Evolutionary conservation across 148 eudicot genomes (phyloP).

Genomic region (Simmondsia chinensis): DNA sequence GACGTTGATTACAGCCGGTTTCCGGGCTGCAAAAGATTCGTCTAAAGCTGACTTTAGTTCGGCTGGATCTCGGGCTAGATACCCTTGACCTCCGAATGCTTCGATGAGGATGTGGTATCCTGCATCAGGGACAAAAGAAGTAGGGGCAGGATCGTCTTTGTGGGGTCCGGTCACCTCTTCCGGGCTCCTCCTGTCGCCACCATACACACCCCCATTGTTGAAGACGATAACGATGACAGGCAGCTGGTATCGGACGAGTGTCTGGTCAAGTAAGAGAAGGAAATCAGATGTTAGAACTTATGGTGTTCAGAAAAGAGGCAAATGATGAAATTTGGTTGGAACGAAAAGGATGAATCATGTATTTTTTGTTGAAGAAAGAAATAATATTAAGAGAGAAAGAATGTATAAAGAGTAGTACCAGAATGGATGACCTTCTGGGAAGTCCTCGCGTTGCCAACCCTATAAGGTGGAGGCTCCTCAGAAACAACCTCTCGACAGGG

Average conservation of each 20-base stretch:
- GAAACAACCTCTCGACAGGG: too few species aligned
- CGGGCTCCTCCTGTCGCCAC: slow-evolving; percentile 76
- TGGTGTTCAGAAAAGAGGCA: too few species aligned
- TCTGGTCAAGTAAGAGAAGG: slow-evolving; percentile 27
- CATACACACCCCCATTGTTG: slow-evolving; percentile 91
- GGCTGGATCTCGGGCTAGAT: slow-evolving; percentile 55
- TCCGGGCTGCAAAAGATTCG: slow-evolving; percentile 68
- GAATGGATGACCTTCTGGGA: too few species aligned
- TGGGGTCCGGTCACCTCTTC: slow-evolving; percentile 74
- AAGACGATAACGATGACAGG: slow-evolving; percentile 85
- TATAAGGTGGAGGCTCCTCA: too few species aligned
- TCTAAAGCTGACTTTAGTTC: slow-evolving; percentile 72
- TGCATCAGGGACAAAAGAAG: slow-evolving; percentile 79
- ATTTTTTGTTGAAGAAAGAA: too few species aligned
- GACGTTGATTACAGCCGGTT: slow-evolving; percentile 86
- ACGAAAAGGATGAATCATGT: too few species aligned
- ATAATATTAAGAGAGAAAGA: too few species aligned
- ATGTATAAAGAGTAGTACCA: too few species aligned
- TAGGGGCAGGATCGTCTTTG: slow-evolving; percentile 89
- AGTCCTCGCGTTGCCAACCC: too few species aligned
- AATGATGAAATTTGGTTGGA: too few species aligned
- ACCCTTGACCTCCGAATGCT: slow-evolving; percentile 95
- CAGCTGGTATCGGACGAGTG: slow-evolving; percentile 79
- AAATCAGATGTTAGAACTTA: not conserved
- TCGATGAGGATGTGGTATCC: slow-evolving; percentile 62